Conservation (phyloP, 2,329 filamentous ascomycete species). For the Colletotrichum tropicale region DNA sequence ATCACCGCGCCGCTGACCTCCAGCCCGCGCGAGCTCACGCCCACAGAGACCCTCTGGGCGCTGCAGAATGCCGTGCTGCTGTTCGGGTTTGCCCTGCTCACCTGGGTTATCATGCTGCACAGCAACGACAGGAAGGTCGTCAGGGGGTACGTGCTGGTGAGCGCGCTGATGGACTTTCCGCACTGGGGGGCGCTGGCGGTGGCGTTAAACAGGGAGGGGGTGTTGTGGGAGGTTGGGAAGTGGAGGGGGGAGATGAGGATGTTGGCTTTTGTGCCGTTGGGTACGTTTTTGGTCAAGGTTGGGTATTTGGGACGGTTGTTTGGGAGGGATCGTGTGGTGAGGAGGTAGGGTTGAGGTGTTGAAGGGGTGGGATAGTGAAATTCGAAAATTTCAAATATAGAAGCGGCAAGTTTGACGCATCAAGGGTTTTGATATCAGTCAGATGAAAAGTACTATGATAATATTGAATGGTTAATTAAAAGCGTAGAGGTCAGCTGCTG, state of each 20-base stretch:
- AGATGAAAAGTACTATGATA: neutral
- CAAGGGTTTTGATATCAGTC: neutral
- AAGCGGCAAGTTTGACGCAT: too few species aligned
- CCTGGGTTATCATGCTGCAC: neutral
- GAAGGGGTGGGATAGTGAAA: too few species aligned
- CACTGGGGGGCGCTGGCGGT: neutral
- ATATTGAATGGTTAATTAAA: neutral
- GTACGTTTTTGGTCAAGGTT: neutral
- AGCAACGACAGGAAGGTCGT: neutral
- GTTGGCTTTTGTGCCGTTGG: neutral
- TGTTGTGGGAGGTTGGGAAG: neutral
- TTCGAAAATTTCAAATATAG: too few species aligned
- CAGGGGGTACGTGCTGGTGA: neutral
- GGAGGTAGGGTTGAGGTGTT: neutral
- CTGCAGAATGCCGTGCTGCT: neutral
- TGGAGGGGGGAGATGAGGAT: neutral
- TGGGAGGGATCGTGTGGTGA: neutral
- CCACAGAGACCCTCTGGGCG: neutral
- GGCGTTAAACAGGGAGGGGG: neutral
- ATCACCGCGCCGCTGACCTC: neutral
- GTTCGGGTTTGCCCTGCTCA: neutral
- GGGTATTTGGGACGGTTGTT: neutral
- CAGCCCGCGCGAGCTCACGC: neutral
- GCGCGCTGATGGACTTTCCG: neutral
- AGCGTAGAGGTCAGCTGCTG: neutral